Base-by-base conservation (phyloP, 2,329 filamentous ascomycete genomes). In the Cytospora mali region DNA sequence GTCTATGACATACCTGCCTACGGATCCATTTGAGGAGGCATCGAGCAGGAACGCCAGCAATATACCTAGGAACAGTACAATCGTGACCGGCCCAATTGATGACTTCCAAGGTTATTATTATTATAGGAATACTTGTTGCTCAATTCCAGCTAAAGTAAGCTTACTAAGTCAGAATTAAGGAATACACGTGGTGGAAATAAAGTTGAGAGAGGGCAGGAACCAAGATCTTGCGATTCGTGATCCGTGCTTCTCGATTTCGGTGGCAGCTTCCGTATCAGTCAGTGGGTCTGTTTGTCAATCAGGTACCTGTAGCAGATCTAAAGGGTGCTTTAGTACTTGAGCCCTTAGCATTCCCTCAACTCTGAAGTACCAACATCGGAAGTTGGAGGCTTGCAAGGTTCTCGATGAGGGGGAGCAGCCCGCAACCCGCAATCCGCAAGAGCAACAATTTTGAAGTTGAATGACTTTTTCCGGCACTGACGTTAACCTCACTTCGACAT, bases 171-270 rank as follows among this genome's bases (percentile, higher is more conserved):
- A 10, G 33, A 14, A 4, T 1, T 42, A 7, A 42, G 39, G 16
- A 42, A 42, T 39, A 42, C 39, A 46, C n/a, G 39, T 46, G 39
- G 39, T 46, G n/a, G 21, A 23, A 11, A 18, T 46, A 46, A 21
- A 46, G 39, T 46, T 46, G 35, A 39, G 35, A 39, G 39, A 46
- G 39, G 39, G 39, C 39, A 46, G n/a, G 39, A 46, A 46, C 39
- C 39, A 21, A 46, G 39, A 46, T 46, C 39, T n/a, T 21, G 18
- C 39, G n/a, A 46, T 23, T n/a, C 18, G n/a, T n/a, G 10, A 46
- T 21, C 18, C 9, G 18, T n/a, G 39, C 21, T 21, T n/a, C 39
- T 18, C 21, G 39, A n/a, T n/a, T n/a, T 21, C 39, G n/a, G n/a
- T 46, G 7, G n/a, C n/a, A 46, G n/a, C 39, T 23, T 46, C 39